Conservation (phyloP, 2,329 filamentous ascomycete genomes). For the Penicillium brevicompactum region DNA sequence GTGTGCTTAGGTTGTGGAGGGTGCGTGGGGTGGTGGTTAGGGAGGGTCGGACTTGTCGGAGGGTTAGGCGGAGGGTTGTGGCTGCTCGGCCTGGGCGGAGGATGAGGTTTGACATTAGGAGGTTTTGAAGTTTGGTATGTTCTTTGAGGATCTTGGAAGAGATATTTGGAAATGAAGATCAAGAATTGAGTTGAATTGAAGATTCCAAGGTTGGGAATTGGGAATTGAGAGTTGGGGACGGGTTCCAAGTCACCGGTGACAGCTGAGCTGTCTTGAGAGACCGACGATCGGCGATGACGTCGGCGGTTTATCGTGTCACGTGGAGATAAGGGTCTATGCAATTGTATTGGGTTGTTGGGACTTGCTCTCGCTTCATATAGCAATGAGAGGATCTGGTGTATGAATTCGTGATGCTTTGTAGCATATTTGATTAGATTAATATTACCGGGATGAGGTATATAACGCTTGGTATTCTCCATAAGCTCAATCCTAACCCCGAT, state of each 20-base stretch:
- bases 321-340: background rate
- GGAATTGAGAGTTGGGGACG: background rate
- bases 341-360: background rate
- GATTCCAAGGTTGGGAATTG: too few relatives aligned
- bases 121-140: background rate
- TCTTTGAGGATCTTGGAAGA: too few relatives aligned
- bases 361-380: too few relatives aligned
- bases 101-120: background rate
- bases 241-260: background rate
- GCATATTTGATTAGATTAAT: too few relatives aligned
- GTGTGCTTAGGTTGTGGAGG: background rate
- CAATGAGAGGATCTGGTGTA: too few relatives aligned
- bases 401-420: too few relatives aligned
- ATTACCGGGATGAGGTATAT: too few relatives aligned
- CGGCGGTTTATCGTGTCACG: background rate
- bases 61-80: background rate
- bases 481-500: too few relatives aligned
- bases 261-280: background rate
- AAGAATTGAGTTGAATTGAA: background rate
- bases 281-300: slow-evolving; percentile 1
- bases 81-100: background rate
- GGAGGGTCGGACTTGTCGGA: background rate
- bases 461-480: too few relatives aligned
- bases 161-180: too few relatives aligned
- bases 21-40: background rate